A percentile compares a stretch with the other conserved stretches of the same genome.
Evolutionary conservation across 352 stramenopile genomes (phyloP).

Genomic region (Peronospora farinosa): DNA sequence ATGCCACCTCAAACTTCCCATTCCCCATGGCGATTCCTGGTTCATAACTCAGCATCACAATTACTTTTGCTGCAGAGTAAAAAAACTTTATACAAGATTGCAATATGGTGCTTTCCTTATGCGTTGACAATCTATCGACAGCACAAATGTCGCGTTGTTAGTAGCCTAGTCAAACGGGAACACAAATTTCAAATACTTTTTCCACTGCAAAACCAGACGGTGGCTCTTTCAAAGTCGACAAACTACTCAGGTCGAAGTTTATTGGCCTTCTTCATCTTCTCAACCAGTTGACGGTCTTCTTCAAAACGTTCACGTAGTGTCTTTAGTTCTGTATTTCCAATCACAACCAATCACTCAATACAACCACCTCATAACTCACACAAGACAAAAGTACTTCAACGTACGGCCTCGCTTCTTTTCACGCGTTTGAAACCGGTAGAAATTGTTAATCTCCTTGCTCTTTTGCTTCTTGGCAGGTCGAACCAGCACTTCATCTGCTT

Average conservation of each 20-base stretch:
- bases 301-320: constrained; percentile 78
- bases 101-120: too few species aligned
- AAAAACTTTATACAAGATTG: too few species aligned
- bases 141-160: too few species aligned
- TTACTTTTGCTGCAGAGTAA: too few species aligned
- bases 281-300: constrained; percentile 67
- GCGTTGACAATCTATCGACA: too few species aligned
- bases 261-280: constrained; percentile 80
- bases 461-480: constrained; percentile 79
- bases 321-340: constrained; percentile 55
- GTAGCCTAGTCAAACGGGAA: too few species aligned
- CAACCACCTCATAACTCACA: not conserved
- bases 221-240: not conserved
- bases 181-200: too few species aligned
- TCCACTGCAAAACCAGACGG: not conserved
- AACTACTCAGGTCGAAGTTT: constrained; percentile 75
- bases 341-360: not conserved
- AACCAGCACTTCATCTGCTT: constrained; percentile 43
- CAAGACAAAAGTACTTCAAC: not conserved
- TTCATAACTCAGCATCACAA: too few species aligned
- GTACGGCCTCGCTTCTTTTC: constrained; percentile 82
- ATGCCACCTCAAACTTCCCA: too few species aligned
- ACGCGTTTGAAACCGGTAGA: constrained; percentile 83
- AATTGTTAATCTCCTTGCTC: constrained; percentile 72
- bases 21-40: too few species aligned